phyloP scores from a whole-genome alignment of 805 yeast genomes.

The Metschnikowia proteae region DNA sequence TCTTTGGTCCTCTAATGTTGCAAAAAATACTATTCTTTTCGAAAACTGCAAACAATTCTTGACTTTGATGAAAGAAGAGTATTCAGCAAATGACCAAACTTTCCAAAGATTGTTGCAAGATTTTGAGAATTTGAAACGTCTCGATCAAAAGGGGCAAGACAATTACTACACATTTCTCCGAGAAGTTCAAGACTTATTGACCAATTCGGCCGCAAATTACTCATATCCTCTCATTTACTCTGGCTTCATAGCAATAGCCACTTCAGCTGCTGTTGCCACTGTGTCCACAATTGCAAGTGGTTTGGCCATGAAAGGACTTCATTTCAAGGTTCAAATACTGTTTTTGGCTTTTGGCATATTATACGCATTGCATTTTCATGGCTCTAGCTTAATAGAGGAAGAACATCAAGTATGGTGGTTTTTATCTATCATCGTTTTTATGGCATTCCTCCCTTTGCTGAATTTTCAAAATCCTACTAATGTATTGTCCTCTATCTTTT shows the following conservation, averaged over 20 bases:
- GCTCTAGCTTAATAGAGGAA: slow-evolving; percentile 77
- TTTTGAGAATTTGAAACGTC: slow-evolving; percentile 6
- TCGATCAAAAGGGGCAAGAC: slow-evolving; percentile 14
- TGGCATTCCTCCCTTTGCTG: slow-evolving; percentile 9
- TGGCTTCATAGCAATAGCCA: slow-evolving; percentile 16
- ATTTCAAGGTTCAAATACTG: not conserved
- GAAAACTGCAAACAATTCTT: slow-evolving; percentile 60
- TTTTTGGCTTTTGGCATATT: slow-evolving; percentile 36
- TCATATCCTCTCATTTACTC: slow-evolving; percentile 45
- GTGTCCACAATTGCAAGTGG: not conserved
- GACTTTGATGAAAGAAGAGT: slow-evolving; percentile 43
- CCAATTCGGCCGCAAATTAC: slow-evolving; percentile 70
- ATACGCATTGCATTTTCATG: slow-evolving; percentile 73
- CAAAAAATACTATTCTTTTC: slow-evolving; percentile 34
- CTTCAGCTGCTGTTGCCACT: not conserved
- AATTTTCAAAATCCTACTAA: slow-evolving; percentile 1
- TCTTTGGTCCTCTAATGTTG: slow-evolving; percentile 41
- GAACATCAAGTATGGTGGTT: slow-evolving; percentile 97
- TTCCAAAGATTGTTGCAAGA: slow-evolving; percentile 15
- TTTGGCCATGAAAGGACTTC: not conserved
- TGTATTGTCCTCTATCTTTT: slow-evolving; percentile 20
- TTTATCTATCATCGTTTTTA: slow-evolving; percentile 19
- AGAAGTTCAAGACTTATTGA: slow-evolving; percentile 47
- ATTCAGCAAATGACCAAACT: slow-evolving; percentile 18
- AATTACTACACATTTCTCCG: slow-evolving; percentile 36